Base-by-base conservation (phyloP, 176 grass and related monocot genomes). In the Aechmea fasciata region DNA sequence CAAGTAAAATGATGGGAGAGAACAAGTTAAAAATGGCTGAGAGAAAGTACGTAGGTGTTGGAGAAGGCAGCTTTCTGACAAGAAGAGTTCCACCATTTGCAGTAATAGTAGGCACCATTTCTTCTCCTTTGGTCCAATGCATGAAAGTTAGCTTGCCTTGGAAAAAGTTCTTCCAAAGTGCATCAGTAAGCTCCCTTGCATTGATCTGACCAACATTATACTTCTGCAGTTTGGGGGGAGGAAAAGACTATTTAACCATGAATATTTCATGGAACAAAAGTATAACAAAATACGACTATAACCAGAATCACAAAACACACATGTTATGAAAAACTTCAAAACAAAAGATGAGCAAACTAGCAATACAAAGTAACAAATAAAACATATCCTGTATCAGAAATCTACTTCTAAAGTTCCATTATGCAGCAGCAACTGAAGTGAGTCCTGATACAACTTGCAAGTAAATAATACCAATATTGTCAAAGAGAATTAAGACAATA, bases 191-290 rank as follows among this genome's bases (percentile, higher is more conserved):
- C 75, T 93, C 79, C 3, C 69, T 90, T 48, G 73, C 79, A 73
- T 72, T 99, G 74, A 99, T 90, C 71, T 87, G 84, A 29, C 89
- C 89, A 18, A 85, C 87, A 72, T 79, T 90, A 12, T 99, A 99
- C 68, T 83, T 90, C 94, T 99, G 87, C 84, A 82, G 52, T 51
- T 14, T 17, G 70, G 78, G 8, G 22, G 11, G 68, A 9, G 57
- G 67, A 15, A 13, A 75, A 57, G 13, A 23, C 64, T 41, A 5
- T 25, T 57, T 49, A 26, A 49, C 25, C 19, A 66, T 1, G 65
- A 65, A 47, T 24, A 41, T 0, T 66, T 54, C 47, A 71, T 69
- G 23, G 12, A 25, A 41, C 3, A n/a, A 11, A 19, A 51, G 68
- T 10, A 3, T 51, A 11, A 51, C n/a, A 49, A 3, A 15, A 70